Base-by-base conservation (phyloP, 345 rosid genomes). In the Dipteronia sinensis region DNA sequence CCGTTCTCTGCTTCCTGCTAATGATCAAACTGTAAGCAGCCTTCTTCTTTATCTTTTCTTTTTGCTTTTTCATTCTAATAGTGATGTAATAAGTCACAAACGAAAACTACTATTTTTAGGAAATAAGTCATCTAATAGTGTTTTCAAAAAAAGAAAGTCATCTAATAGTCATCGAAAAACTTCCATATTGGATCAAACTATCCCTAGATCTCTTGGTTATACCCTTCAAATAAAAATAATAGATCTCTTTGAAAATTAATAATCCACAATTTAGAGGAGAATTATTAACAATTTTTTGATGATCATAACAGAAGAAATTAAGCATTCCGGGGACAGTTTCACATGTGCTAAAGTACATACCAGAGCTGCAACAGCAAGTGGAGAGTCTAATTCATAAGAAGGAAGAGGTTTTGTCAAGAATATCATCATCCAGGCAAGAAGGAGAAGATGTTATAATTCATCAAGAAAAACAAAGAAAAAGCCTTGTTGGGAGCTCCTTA, bases 311-410 rank as follows among this genome's bases (percentile, higher is more conserved):
- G 91, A 84, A 81, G 67, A 88, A 83, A 34, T 5, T 82, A 25
- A 88, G 89, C 80, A 84, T 86, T 76, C 89, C 88, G 0, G 69
- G 76, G 1, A 86, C 89, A 49, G 80, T 88, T 55, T 83, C 89
- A 0, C 69, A 77, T 0, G 87, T 82, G 40, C 69, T 86, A 23
- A 78, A 76, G 56, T 83, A 86, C 81, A 78, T 88, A 58, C 91
- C 89, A 12, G 85, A 86, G 34, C 81, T 88, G 34, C 89, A 86
- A 29, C 81, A 72, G 51, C 75, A 88, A 77, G 72, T 88, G 44
- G 79, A 86, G 78, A 76, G 13, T n/a, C 71, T 80, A 4, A 40
- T 42, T 53, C 69, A 68, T 22, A 82, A 79, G 79, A 88, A 76
- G 56, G 84, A 82, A 65, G 83, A 82, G 44, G 81, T 88, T 23